phyloP scores from a whole-genome alignment of 306 rosid genomes.

The Astragalus glycyphyllos region DNA sequence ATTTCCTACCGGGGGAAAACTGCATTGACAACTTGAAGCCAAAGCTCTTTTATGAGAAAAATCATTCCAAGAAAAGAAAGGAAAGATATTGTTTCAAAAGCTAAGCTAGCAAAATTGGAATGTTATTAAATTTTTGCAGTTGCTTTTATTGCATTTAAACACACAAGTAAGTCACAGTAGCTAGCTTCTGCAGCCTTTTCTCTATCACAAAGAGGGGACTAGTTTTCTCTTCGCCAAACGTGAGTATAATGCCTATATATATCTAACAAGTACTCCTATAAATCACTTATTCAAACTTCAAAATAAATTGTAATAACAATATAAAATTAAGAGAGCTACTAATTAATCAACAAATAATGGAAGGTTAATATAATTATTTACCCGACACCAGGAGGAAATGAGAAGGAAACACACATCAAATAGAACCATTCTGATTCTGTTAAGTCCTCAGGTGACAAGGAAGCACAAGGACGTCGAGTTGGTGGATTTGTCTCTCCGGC shows the following conservation, averaged over 20 bases:
- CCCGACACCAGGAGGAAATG: conserved; percentile 90
- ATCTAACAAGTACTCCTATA: not conserved
- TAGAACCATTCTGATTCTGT: conserved; percentile 99
- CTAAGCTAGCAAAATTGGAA: conserved; percentile 33
- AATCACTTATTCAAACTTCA: too few species aligned
- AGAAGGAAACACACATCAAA: conserved; percentile 95
- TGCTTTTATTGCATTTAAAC: conserved; percentile 40
- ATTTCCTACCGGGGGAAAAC: conserved; percentile 15
- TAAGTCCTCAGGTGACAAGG: conserved; percentile 95
- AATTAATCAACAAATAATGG: too few species aligned
- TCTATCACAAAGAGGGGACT: not conserved
- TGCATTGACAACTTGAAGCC: conserved; percentile 10
- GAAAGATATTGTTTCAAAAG: conserved; percentile 25
- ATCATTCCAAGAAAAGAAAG: conserved; percentile 43
- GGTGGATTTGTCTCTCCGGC: conserved; percentile 85
- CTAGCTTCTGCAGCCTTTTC: conserved; percentile 31
- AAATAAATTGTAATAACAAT: not conserved
- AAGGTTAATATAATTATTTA: conserved; percentile 1
- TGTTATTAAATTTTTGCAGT: conserved; percentile 42
- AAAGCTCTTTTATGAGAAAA: conserved; percentile 40
- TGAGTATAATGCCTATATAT: not conserved
- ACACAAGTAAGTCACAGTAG: conserved; percentile 2
- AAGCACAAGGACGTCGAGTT: conserved; percentile 73
- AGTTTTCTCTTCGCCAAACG: not conserved
- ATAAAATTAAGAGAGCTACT: too few species aligned